A percentile compares a stretch with the other conserved stretches of the same genome.
These are phyloP conservation scores for Tricholomella constricta DNA, from an alignment of 768 basidiomycete genomes.

Conservation along the genomic window DNA sequence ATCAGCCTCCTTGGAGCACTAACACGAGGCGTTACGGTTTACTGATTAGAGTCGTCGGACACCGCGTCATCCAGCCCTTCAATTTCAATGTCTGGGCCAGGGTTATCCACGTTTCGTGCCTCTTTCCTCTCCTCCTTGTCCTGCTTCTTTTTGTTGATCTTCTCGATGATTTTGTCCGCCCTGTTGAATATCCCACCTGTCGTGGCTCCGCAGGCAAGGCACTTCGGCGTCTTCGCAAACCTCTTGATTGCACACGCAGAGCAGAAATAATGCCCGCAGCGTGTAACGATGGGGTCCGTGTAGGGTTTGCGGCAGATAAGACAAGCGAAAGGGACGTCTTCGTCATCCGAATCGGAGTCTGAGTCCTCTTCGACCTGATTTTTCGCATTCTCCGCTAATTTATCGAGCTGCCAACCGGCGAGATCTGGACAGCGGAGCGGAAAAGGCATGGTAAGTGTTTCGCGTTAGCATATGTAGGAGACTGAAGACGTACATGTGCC, in stretches of 20 bases:
- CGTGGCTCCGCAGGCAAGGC: slow-evolving; percentile 89
- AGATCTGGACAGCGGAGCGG: slow-evolving; percentile 57
- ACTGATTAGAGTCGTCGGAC: slow-evolving; percentile 31
- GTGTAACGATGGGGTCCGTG: slow-evolving; percentile 93
- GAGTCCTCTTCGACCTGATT: slow-evolving; percentile 63
- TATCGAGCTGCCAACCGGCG: slow-evolving; percentile 98
- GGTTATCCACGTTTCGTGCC: slow-evolving; percentile 40
- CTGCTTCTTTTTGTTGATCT: slow-evolving; percentile 73
- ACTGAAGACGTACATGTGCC: slow-evolving; percentile 73
- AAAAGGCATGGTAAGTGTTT: slow-evolving; percentile 13
- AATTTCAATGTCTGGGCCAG: slow-evolving; percentile 51
- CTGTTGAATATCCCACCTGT: slow-evolving; percentile 97
- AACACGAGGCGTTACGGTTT: not conserved
- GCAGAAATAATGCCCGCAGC: slow-evolving; percentile 97
- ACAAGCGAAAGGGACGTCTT: slow-evolving; percentile 98
- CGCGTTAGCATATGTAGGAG: slow-evolving; percentile 6
- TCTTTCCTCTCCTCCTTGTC: slow-evolving; percentile 56
- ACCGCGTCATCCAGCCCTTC: slow-evolving; percentile 47
- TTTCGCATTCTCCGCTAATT: slow-evolving; percentile 77
- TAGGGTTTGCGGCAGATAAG: slow-evolving; percentile 94
- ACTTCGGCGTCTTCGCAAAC: slow-evolving; percentile 93
- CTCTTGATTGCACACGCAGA: slow-evolving; percentile 94
- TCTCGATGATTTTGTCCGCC: slow-evolving; percentile 90
- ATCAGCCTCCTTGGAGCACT: not conserved
- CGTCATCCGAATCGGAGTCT: slow-evolving; percentile 72